Base-by-base conservation (phyloP, 75 land plant genomes). In the Selaginella moellendorffii region DNA sequence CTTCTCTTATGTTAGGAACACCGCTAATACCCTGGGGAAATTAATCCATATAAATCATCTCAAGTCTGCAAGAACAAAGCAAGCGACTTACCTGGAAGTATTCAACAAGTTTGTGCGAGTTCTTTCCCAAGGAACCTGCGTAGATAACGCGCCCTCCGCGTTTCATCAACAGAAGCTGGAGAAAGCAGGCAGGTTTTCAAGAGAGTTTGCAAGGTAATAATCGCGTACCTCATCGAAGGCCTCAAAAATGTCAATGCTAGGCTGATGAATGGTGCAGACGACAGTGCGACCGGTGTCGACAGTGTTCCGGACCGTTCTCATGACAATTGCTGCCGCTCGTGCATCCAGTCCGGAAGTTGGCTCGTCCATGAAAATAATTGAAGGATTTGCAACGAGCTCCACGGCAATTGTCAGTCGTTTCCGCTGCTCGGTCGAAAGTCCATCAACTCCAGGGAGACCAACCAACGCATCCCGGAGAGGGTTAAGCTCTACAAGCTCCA, bases 231-330 rank as follows among this genome's bases (percentile, higher is more conserved):
- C 59, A 19, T 56, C 23, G 21, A 56, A 56, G 9, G 19, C 59
- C 19, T 56, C 59, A 56, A 56, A 56, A 25, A 56, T 56, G 59
- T 56, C 59, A 21, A 56, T 56, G 59, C 59, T 56, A 5, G 59
- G 59, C 59, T 56, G 59, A 21, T 56, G 59, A 25, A 56, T 56
- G 59, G 59, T 56, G 21, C 59, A 56, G n/a, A 56, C 59, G 17
- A 56, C 59, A 56, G 59, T 56, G 5, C 59, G 5, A 21, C 59
- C 59, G 9, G 59, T 56, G 24, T 56, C 59, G 17, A 56, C 59
- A 56, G 59, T 56, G 59, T 56, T 56, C 8, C 59, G 19, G 59
- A 56, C 59, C n/a, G 59, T 56, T n/a, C 59, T 56, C 59, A 56
- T 56, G 19, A 56, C 59, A 56, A 56, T 56, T 8, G 59, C 59